These are phyloP conservation scores for Physcomitrium patens DNA, from an alignment of 225 moss, liverwort and hornwort genomes.

Conservation along the genomic window DNA sequence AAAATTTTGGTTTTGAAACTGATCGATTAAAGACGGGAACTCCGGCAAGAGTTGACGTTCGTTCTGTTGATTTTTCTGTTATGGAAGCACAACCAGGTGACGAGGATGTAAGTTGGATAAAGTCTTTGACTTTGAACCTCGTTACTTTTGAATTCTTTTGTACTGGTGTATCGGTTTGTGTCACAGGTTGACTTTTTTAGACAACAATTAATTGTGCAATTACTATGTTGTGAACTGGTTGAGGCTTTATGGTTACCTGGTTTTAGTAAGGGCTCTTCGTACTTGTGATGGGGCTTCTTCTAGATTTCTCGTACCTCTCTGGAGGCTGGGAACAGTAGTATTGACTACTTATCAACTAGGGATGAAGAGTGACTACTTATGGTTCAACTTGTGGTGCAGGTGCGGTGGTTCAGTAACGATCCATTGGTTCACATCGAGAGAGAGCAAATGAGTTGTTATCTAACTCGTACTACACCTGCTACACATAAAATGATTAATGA, in stretches of 20 bases:
- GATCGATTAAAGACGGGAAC: conserved; percentile 92
- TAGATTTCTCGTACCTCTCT: conserved; percentile 5
- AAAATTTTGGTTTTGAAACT: conserved; percentile 83
- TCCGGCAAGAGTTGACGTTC: conserved; percentile 87
- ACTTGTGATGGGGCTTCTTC: no score
- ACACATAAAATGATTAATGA: conserved; percentile 83
- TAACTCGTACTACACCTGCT: conserved; percentile 81
- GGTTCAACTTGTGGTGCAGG: conserved; percentile 47
- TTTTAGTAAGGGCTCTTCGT: background rate
- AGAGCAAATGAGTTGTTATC: conserved; percentile 90
- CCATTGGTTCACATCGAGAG: conserved; percentile 77
- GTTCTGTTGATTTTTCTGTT: conserved; percentile 76
- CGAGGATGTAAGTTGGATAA: conserved; percentile 58
- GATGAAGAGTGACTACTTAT: conserved; percentile 16
- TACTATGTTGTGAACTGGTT: background rate
- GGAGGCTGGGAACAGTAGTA: background rate
- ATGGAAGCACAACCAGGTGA: conserved; percentile 86
- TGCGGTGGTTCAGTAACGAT: conserved; percentile 91
- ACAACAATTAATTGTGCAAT: background rate
- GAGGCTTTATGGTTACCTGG: no score
- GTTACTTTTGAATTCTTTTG: conserved; percentile 14
- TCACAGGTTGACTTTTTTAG: conserved; percentile 7
- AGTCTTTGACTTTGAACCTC: background rate
- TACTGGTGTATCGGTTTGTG: background rate
- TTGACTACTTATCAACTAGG: background rate